Evolutionary conservation across 2,329 filamentous ascomycete genomes (phyloP), one percentile per base, ranked within the genome.

Genomic region (Penicillium hordei): DNA sequence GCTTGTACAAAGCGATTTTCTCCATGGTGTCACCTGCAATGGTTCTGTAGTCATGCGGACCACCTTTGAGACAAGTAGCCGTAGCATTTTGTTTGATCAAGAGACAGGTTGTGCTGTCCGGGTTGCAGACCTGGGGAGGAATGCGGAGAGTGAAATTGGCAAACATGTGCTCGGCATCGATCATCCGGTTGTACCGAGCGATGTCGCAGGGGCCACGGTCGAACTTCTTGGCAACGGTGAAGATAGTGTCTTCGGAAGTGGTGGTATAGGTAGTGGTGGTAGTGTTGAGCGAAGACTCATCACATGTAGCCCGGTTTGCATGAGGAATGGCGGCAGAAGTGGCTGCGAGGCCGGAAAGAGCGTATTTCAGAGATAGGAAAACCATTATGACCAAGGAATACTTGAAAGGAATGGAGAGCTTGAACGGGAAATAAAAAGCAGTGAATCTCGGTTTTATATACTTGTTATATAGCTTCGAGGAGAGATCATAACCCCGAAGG

Each of bases 21-120:
- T 43, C 45, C 15, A 58, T 34, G 9, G 59, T 60, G n/a, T 59
- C 55, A 17, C 55, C 55, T 10, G 46, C 27, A 15, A 61, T 56
- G 8, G 48, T 61, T 15, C 23, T 49, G 43, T 59, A 59, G 31
- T 50, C 48, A 21, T 53, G 51, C n/a, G 52, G 59, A 3, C 52
- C 59, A n/a, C 52, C 56, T 19, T 42, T 48, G 29, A 57, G 29
- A 13, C 52, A 59, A n/a, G 27, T 48, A 15, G 36, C 43, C 5
- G 52, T 56, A 10, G 52, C 42, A 40, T 52, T 52, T 33, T 56
- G 46, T 10, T 19, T 29, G 8, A 23, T 56, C 25, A 59, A 39
- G 4, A 59, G 33, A 36, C 57, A 59, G 25, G 52, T 50, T n/a
- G 6, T 44, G 45, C 31, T 50, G 27, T 55, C 52, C 5, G 52